Base-by-base conservation (phyloP, 1,284 basidiomycete genomes). In the Schizopora paradoxa region DNA sequence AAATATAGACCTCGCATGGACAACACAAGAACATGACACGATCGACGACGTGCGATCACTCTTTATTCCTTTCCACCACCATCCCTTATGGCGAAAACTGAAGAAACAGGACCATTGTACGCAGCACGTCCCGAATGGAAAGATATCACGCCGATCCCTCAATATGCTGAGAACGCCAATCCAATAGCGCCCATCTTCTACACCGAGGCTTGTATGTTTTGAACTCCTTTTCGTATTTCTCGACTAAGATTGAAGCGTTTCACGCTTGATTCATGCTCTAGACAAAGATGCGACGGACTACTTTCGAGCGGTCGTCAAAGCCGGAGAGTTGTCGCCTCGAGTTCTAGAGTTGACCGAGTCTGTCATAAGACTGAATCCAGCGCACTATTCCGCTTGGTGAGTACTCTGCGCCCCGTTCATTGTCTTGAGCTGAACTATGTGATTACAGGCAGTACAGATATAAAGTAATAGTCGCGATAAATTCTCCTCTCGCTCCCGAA, bases 381-480 rank as follows among this genome's bases (percentile, higher is more conserved):
- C 89, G 2, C 94, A 96, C 61, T 97, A 96, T 61, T 87, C 91
- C 39, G 91, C 92, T 53, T 97, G 93, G 93, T 93, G 56, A 51
- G 74, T 56, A 16, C 41, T 39, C 34, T 51, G 23, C 14, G 43
- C 31, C 44, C 33, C 21, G 35, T 45, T 41, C 31, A 23, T 11
- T 28, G 42, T 23, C 43, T 43, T 41, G 42, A 39, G 40, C 34
- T 42, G 8, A 41, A 41, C 40, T 43, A 25, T 41, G 13, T 31
- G 14, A 40, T 37, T 32, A n/a, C 58, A 95, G 92, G 92, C 91
- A 94, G 67, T 96, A 92, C 64, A 82, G 94, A 32, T 91, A 91
- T 63, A 77, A 85, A 56, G 93, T 89, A 1, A 73, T 96, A 2
- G 54, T 91, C 1, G 76, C 77, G 1, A 65, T 90, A 48, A 60